These are phyloP conservation scores for Brassica balearica DNA, from an alignment of 441 rosid genomes.

Conservation along the genomic window DNA sequence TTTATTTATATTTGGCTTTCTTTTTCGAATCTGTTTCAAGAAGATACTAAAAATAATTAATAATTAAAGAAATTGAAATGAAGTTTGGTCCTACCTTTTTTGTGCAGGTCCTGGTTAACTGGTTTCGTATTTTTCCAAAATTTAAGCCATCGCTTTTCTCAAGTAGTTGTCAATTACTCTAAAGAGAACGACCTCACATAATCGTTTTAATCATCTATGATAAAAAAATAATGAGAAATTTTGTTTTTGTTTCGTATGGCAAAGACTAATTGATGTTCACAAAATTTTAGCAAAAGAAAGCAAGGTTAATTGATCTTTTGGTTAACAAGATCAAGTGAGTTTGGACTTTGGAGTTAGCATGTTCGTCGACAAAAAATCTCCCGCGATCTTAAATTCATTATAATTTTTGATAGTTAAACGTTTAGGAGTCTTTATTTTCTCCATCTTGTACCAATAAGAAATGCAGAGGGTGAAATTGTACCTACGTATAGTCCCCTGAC, in stretches of 20 bases:
- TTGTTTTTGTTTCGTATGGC: neutral
- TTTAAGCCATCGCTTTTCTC: neutral
- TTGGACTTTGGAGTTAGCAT: neutral
- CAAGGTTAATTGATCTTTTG: neutral
- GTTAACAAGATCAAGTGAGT: neutral
- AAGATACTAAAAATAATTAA: neutral
- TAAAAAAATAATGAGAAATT: neutral
- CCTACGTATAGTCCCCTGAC: no score
- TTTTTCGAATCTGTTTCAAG: neutral
- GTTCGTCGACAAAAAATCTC: no score
- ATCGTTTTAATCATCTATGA: neutral
- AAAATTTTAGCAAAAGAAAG: no score
- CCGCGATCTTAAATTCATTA: no score
- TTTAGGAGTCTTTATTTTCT: no score
- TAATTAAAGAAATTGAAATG: neutral
- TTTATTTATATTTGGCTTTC: neutral
- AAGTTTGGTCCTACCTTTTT: neutral
- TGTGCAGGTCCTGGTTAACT: neutral
- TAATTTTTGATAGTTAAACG: no score
- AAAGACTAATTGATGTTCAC: neutral
- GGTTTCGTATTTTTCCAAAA: neutral
- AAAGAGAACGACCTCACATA: neutral
- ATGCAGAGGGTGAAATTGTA: no score
- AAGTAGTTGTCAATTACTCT: neutral
- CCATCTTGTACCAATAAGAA: no score